Conservation (phyloP, 768 basidiomycete species). For the Zangia roseola region DNA sequence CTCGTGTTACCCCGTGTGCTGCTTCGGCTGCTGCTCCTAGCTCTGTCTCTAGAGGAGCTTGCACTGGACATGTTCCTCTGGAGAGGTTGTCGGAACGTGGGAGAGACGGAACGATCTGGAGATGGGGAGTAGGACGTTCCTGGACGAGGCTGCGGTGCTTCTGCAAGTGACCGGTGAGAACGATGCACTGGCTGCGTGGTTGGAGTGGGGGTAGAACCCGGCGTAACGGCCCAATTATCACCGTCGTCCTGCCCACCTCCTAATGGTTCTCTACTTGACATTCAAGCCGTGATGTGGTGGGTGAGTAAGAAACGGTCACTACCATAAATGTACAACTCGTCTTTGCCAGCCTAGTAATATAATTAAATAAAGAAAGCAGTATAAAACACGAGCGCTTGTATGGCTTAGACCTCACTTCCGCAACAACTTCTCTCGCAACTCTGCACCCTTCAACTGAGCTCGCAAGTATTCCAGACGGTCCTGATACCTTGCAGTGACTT, state of each 20-base stretch:
- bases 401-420: constrained; percentile 49
- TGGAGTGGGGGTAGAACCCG: constrained; percentile 45
- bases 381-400: constrained; percentile 10
- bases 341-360: no score
- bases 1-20: constrained; percentile 52
- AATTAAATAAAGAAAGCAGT: constrained; percentile 16
- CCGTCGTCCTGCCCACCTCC: constrained; percentile 29
- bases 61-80: constrained; percentile 52
- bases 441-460: constrained; percentile 80
- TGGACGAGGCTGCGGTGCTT: constrained; percentile 61
- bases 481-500: constrained; percentile 72
- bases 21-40: constrained; percentile 62
- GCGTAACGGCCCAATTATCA: constrained; percentile 31
- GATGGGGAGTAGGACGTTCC: constrained; percentile 65
- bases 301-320: no score
- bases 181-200: constrained; percentile 32
- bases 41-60: constrained; percentile 46
- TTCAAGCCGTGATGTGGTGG: background rate
- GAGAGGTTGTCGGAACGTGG: constrained; percentile 44
- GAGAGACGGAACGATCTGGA: constrained; percentile 40
- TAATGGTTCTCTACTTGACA: constrained; percentile 11
- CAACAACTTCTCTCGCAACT: constrained; percentile 78
- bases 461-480: constrained; percentile 76
- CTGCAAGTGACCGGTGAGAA: constrained; percentile 57
- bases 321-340: background rate